A percentile compares a stretch with the other conserved stretches of the same genome.
Conservation (phyloP, 352 stramenopile species). For the Thraustochytrium sp. region DNA sequence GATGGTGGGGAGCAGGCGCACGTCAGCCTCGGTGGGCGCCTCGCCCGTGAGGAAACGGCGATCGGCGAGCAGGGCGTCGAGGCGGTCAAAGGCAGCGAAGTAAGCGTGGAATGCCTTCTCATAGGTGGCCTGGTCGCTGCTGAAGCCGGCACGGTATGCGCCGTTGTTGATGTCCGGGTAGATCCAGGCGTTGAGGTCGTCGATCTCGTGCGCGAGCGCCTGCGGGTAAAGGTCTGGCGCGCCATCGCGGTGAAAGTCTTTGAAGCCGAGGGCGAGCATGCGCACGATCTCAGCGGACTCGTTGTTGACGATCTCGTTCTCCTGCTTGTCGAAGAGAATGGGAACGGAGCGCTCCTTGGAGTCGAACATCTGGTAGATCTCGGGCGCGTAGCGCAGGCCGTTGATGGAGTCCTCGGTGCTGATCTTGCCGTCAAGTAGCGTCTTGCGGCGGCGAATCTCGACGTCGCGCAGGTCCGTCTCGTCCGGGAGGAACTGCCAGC, state of each 20-base stretch:
- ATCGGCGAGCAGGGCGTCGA: constrained; percentile 63
- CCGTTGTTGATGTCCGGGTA: constrained; percentile 85
- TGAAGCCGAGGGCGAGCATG: constrained; percentile 76
- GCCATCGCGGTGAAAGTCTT: constrained; percentile 62
- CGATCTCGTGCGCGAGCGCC: constrained; percentile 68
- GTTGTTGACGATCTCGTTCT: constrained; percentile 84
- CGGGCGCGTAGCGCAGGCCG: neutral
- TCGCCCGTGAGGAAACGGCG: constrained; percentile 64
- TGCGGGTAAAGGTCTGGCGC: constrained; percentile 68
- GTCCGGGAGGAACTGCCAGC: constrained; percentile 53
- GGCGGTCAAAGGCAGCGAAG: constrained; percentile 64
- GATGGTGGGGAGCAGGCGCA: constrained; percentile 82
- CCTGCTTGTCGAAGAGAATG: constrained; percentile 80
- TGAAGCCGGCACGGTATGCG: constrained; percentile 84
- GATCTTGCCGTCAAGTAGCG: neutral
- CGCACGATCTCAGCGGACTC: constrained; percentile 86
- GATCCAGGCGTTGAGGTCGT: constrained; percentile 81
- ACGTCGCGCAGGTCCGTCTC: neutral
- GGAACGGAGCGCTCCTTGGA: constrained; percentile 57
- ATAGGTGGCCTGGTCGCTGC: constrained; percentile 75
- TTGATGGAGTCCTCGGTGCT: constrained; percentile 2
- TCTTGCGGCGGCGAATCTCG: neutral
- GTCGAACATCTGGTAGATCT: neutral
- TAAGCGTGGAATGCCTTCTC: constrained; percentile 65
- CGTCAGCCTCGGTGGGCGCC: constrained; percentile 64